Percentiles rank a stretch among this genome's conserved stretches.
These are phyloP conservation scores for Amylocarpus encephaloides DNA, from an alignment of 2,329 filamentous ascomycete species.

Conservation along the genomic window DNA sequence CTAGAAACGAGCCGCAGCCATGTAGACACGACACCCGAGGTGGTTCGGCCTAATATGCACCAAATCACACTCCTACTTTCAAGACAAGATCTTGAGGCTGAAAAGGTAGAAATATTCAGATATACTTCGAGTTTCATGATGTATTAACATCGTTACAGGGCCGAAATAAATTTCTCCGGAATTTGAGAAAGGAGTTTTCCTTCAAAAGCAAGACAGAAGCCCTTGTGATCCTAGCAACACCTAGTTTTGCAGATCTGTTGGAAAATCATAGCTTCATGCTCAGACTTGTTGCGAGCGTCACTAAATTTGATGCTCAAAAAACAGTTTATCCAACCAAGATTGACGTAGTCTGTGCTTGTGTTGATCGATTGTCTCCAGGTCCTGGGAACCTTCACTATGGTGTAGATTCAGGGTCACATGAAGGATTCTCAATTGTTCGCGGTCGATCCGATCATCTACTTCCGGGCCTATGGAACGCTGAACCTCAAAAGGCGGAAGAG, in stretches of 20 bases:
- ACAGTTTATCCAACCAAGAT: constrained; percentile 27
- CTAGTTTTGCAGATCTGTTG: constrained; percentile 27
- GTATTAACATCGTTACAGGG: no score
- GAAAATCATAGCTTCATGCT: constrained; percentile 28
- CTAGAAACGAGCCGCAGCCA: no score
- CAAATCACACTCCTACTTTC: no score
- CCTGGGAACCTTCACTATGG: background rate
- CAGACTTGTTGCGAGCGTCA: background rate
- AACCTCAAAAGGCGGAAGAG: background rate
- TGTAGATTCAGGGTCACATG: constrained; percentile 18
- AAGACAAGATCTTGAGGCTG: no score
- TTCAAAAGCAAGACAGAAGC: constrained; percentile 1
- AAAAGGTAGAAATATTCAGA: no score
- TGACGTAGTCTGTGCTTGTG: constrained; percentile 47
- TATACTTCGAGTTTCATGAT: no score
- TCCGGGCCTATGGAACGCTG: constrained; percentile 39
- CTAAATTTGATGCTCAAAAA: background rate
- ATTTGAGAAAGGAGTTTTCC: no score
- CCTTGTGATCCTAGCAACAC: constrained; percentile 31
- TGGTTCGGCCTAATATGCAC: no score
- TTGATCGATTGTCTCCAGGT: constrained; percentile 47
- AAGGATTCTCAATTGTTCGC: constrained; percentile 48
- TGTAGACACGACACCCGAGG: no score
- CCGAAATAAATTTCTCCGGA: no score
- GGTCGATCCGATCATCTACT: constrained; percentile 38